Conservation (phyloP, 2,329 filamentous ascomycete genomes). For the Ustilaginoidea virens region DNA sequence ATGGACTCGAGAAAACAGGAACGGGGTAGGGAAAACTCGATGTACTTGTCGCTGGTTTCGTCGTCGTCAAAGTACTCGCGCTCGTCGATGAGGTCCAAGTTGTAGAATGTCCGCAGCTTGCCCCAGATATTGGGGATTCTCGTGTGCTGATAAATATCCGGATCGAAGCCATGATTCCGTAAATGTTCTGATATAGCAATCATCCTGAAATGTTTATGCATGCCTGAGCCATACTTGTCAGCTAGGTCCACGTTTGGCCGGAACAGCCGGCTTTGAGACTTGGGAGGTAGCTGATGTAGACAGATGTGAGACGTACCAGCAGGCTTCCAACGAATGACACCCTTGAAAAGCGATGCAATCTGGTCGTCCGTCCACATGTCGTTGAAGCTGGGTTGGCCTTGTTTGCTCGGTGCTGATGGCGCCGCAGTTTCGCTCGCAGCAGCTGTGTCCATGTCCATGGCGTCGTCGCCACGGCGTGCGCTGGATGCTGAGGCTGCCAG, state of each 20-base stretch:
- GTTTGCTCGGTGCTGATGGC: slow-evolving; percentile 9
- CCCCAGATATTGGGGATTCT: slow-evolving; percentile 84
- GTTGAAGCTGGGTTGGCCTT: slow-evolving; percentile 18
- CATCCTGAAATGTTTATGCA: slow-evolving; percentile 91
- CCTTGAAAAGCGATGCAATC: slow-evolving; percentile 82
- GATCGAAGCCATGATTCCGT: slow-evolving; percentile 64
- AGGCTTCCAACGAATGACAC: slow-evolving; percentile 90
- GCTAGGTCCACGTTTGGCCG: not conserved
- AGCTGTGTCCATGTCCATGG: slow-evolving; percentile 44
- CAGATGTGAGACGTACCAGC: slow-evolving; percentile 44
- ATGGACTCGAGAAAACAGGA: slow-evolving; percentile 30
- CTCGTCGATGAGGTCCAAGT: slow-evolving; percentile 74
- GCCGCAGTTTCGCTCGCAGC: slow-evolving; percentile 33
- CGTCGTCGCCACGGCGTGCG: slow-evolving; percentile 38
- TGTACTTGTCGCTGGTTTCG: slow-evolving; percentile 42
- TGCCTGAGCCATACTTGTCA: slow-evolving; percentile 32
- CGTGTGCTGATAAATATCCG: slow-evolving; percentile 58
- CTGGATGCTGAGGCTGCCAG: slow-evolving; percentile 40
- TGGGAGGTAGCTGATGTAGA: too few relatives aligned
- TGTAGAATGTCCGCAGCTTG: slow-evolving; percentile 72
- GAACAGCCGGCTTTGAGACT: too few relatives aligned
- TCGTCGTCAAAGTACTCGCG: slow-evolving; percentile 55
- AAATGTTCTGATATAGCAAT: slow-evolving; percentile 70
- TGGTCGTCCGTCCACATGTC: slow-evolving; percentile 94
- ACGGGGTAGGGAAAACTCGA: slow-evolving; percentile 47